These are phyloP conservation scores for Coemansia umbellata DNA, from an alignment of 192 early-diverging fungal species.

Conservation along the genomic window DNA sequence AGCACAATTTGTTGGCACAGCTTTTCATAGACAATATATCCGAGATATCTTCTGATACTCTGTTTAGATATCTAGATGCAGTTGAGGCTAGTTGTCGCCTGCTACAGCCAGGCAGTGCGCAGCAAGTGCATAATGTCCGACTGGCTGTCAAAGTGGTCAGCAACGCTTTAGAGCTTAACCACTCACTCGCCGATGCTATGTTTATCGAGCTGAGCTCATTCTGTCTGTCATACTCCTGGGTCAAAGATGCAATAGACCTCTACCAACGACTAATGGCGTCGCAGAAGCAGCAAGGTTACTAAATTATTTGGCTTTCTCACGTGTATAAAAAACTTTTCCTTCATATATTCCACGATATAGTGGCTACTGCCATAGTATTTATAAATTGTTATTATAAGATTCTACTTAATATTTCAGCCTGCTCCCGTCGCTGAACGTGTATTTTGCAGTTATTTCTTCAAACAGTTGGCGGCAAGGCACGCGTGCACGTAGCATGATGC, in stretches of 20 bases:
- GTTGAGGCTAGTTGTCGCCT: constrained; percentile 42
- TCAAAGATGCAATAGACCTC: constrained; percentile 41
- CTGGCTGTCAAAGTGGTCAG: constrained; percentile 25
- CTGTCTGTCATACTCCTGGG: constrained; percentile 37
- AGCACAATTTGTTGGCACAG: constrained; percentile 24
- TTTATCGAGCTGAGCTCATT: constrained; percentile 40
- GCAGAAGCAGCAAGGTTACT: background rate
- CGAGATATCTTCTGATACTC: constrained; percentile 8
- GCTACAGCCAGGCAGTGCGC: constrained; percentile 8
- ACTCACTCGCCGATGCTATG: constrained; percentile 18
- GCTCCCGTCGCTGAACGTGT: constrained; percentile 33
- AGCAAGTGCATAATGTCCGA: constrained; percentile 27
- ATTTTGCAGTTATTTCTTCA: constrained; percentile 28
- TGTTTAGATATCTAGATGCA: constrained; percentile 36
- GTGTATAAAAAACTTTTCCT: background rate
- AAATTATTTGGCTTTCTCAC: background rate
- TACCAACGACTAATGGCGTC: constrained; percentile 16
- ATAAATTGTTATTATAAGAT: no score
- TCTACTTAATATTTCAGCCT: constrained; percentile 8
- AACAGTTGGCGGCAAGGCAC: constrained; percentile 51
- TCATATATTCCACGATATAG: no score
- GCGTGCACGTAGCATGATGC: constrained; percentile 69
- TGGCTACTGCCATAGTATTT: no score
- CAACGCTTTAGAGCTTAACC: constrained; percentile 17
- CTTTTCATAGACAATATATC: constrained; percentile 13